Evolutionary conservation across 2,329 filamentous ascomycete species (phyloP), one percentile per base, ranked within the genome.

Genomic region (Tolypocladium paradoxum): DNA sequence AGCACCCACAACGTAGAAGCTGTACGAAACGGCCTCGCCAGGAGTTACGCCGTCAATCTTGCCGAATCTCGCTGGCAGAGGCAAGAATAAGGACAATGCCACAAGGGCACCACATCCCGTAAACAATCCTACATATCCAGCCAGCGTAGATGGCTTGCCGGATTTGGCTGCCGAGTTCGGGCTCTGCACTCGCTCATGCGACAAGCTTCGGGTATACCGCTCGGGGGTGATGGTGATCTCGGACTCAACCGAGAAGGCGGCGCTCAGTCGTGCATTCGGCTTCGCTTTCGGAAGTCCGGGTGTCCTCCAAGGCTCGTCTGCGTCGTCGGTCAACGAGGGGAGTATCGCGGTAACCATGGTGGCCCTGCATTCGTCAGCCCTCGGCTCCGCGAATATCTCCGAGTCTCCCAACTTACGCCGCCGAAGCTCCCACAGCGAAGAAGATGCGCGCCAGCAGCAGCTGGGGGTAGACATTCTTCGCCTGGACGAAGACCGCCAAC

Each of bases 271-370:
- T 24, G 75, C 69, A 7, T 66, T 57, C 14, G 67, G 64, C 60
- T 74, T 74, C 35, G 62, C 64, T 36, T 61, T 55, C 36, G 61
- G 61, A 20, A 59, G 56, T 3, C 54, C 58, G 4, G 35, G 16
- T 9, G 36, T 16, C 1, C n/a, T 34, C 22, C 40, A 27, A 14
- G 54, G 58, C 2, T 62, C 58, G 38, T 64, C 64, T 38, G 64
- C 70, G 34, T 81, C 78, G 57, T 79, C 78, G 6, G 82, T 84
- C 59, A 86, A 70, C 12, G 79, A 84, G 1, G 93, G 93, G 27
- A 99, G 76, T 47, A 95, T 90, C 4, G 93, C 93, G 9, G 93
- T 97, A 22, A 99, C 93, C 93, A 99, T 99, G 1, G 93, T 97
- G 16, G 90, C 80, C 6, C 79, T 83, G 53, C 12, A 29, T 24